Evolutionary conservation across 139 green algal species (phyloP).

Genomic region (Tetratostichococcus sp.): DNA sequence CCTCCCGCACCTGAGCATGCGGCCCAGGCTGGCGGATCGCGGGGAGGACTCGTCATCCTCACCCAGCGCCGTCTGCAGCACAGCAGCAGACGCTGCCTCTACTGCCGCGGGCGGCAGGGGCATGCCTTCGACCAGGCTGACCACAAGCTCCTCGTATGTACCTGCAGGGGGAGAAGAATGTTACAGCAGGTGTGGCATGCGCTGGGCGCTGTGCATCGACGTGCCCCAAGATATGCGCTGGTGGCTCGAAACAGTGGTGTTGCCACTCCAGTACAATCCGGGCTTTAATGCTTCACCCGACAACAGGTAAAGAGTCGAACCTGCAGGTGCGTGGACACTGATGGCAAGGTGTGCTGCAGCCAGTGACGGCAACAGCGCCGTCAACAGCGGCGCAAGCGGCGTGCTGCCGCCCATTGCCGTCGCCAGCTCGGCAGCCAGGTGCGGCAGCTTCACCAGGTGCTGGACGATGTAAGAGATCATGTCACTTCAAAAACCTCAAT

Average conservation of each 20-base stretch:
- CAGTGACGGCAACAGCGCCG: conserved; percentile 23
- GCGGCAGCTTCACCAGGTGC: conserved; percentile 16
- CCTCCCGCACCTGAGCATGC: conserved; percentile 1
- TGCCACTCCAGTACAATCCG: too few species aligned
- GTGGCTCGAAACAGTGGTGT: too few species aligned
- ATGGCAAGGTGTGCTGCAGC: background rate
- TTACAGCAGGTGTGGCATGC: too few species aligned
- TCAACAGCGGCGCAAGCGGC: conserved; percentile 18
- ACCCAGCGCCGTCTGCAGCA: conserved; percentile 13
- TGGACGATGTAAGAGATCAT: background rate
- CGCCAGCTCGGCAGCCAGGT: conserved; percentile 30
- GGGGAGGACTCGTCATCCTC: background rate
- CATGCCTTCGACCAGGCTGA: conserved; percentile 27
- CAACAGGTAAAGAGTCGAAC: background rate
- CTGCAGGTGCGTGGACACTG: conserved; percentile 10
- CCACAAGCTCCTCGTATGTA: conserved; percentile 16
- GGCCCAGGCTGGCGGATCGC: conserved; percentile 3
- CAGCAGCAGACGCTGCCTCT: background rate
- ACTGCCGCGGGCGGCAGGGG: conserved; percentile 19
- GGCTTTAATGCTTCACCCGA: background rate
- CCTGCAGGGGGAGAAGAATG: background rate
- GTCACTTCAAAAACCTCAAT: too few species aligned
- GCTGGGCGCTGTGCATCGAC: too few species aligned
- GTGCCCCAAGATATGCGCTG: too few species aligned
- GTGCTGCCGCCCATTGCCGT: conserved; percentile 22